These are phyloP conservation scores for Nicotiana attenuata DNA, from an alignment of 257 asterid genomes.

Conservation along the genomic window DNA sequence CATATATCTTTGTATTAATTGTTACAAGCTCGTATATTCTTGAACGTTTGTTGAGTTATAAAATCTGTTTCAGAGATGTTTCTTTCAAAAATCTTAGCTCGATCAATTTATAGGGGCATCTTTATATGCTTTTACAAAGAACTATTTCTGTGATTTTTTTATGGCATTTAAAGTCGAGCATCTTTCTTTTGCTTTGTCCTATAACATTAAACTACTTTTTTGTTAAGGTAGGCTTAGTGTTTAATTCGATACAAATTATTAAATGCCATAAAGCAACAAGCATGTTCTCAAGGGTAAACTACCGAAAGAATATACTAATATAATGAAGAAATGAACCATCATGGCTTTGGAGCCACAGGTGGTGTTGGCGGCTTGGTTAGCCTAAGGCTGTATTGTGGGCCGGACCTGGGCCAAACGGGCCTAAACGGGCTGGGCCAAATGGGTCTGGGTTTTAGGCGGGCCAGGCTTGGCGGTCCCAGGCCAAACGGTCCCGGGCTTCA, in stretches of 20 bases:
- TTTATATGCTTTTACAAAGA: not conserved
- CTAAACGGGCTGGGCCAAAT: too few species aligned
- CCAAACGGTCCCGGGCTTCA: too few species aligned
- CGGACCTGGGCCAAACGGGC: too few species aligned
- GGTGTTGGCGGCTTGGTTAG: not conserved
- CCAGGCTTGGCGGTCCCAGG: too few species aligned
- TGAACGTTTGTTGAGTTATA: not conserved
- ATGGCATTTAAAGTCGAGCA: not conserved
- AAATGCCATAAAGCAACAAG: not conserved
- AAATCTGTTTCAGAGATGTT: too few species aligned
- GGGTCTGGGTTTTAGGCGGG: too few species aligned
- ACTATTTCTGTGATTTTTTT: not conserved
- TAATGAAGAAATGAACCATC: not conserved
- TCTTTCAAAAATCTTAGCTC: not conserved
- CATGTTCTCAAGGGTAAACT: not conserved
- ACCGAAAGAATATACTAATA: not conserved
- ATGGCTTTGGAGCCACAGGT: not conserved
- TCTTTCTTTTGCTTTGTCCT: not conserved
- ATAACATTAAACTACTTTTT: not conserved
- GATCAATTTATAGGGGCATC: not conserved
- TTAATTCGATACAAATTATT: not conserved
- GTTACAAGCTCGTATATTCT: not conserved
- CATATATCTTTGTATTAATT: not conserved
- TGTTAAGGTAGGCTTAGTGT: not conserved
- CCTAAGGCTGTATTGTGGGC: too few species aligned